Base-by-base conservation (phyloP, 2,329 filamentous ascomycete genomes). In the Sporothrix mexicana region DNA sequence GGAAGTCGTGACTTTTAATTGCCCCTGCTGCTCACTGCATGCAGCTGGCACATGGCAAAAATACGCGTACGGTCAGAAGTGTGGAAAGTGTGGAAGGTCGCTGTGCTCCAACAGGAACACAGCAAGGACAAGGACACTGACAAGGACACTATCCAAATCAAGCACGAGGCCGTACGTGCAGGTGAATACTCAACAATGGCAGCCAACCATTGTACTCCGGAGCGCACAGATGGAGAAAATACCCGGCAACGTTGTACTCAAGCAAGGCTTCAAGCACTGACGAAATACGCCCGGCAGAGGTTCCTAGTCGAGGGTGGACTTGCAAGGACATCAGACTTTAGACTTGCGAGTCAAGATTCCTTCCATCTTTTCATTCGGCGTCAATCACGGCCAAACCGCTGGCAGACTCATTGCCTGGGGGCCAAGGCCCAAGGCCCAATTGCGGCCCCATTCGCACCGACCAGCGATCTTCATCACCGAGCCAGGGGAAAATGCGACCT, bases 381-480 rank as follows among this genome's bases (percentile, higher is more conserved):
- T 12, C 8, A 2, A 3, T 17, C n/a, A n/a, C 59, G 36, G 59
- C 12, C 59, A 45, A 41, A 45, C 59, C 59, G 36, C 45, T 62
- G 59, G 23, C 10, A 49, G 17, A 13, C 47, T n/a, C n/a, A n/a
- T n/a, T n/a, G n/a, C n/a, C n/a, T n/a, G n/a, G n/a, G 23, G 20
- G 36, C 13, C 13, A 36, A 17, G 25, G n/a, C 23, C 30, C 55
- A 64, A 43, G 61, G 62, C 59, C 41, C 36, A 20, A 43, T 20
- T 47, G 41, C 62, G 62, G 62, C 62, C 62, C 43, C 43, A 49
- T 66, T 67, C 30, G 62, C 62, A 62, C 59, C 59, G 59, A 62
- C 64, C 43, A 67, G 64, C 64, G 64, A 51, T 51, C 45, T 67
- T 51, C 45, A 36, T 51, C 64, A 67, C 64, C 43, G 64, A 67